Evolutionary conservation across 148 eudicot genomes (phyloP).

Genomic region (Rhododendron mucronatum): DNA sequence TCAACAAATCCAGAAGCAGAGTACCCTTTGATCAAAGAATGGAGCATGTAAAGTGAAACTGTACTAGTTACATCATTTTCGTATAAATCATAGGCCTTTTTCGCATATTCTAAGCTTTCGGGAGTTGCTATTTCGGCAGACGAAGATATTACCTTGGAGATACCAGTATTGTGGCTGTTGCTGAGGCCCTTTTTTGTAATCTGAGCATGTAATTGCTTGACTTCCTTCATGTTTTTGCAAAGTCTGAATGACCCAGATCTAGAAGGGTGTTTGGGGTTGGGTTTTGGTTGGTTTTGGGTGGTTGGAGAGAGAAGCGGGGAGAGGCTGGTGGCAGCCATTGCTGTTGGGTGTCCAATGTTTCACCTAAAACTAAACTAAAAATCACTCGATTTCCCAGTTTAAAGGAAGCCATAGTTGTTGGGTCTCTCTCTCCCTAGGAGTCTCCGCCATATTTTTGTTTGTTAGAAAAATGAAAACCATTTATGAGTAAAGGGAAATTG

Average conservation of each 20-base stretch:
- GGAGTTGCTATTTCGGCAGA: too few relatives aligned
- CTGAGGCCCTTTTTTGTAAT: slow-evolving; percentile 22
- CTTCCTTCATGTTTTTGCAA: slow-evolving; percentile 24
- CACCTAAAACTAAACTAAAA: background rate
- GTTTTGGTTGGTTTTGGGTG: slow-evolving; percentile 8
- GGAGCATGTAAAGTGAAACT: too few relatives aligned
- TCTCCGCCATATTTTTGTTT: too few relatives aligned
- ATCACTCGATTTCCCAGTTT: background rate
- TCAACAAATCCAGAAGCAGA: too few relatives aligned
- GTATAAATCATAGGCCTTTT: too few relatives aligned
- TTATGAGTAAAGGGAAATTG: too few relatives aligned
- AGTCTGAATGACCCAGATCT: slow-evolving; percentile 15
- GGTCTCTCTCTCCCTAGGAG: too few relatives aligned
- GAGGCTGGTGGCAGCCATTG: slow-evolving; percentile 5
- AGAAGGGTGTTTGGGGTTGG: slow-evolving; percentile 5
- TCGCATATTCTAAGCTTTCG: too few relatives aligned
- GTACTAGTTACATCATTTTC: too few relatives aligned
- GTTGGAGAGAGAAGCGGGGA: slow-evolving; percentile 5
- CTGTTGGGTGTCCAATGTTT: background rate
- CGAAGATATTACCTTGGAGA: slow-evolving; percentile 7
- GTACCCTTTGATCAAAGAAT: too few relatives aligned
- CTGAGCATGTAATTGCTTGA: slow-evolving; percentile 32
- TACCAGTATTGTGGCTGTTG: background rate
- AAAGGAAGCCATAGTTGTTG: background rate
- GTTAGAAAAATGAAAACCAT: too few relatives aligned